phyloP scores from a whole-genome alignment of 2,329 filamentous ascomycete species.

The Ascochyta viciae-villosae region DNA sequence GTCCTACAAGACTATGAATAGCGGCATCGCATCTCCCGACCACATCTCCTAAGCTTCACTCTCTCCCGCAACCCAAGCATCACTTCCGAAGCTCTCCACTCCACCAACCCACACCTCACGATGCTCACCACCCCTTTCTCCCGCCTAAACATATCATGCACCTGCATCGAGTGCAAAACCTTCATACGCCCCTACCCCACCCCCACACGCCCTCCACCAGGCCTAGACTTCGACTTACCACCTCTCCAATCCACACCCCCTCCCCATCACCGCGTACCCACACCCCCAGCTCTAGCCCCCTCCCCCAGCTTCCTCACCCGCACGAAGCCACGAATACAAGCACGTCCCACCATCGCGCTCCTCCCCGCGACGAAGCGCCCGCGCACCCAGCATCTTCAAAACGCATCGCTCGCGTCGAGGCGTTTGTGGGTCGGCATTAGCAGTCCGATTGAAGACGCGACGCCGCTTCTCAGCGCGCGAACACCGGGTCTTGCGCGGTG shows the following conservation, averaged over 20 bases:
- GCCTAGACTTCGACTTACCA: background rate
- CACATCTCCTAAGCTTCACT: background rate
- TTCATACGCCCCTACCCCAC: conserved; percentile 21
- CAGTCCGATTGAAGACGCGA: background rate
- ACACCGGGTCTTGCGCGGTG: conserved; percentile 3
- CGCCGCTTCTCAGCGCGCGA: background rate
- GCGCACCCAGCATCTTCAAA: background rate
- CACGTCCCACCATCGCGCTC: background rate
- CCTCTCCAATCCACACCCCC: background rate
- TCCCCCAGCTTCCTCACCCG: background rate
- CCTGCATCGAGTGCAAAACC: conserved; percentile 20
- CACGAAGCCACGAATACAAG: background rate
- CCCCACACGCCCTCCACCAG: background rate
- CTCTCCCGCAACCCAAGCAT: too few species aligned
- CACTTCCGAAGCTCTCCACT: too few species aligned
- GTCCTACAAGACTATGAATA: background rate
- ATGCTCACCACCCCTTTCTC: conserved; percentile 8
- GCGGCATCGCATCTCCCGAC: background rate
- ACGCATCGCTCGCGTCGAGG: background rate
- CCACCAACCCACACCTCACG: background rate
- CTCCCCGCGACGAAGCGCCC: background rate
- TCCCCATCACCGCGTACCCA: background rate
- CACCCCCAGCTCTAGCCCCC: background rate
- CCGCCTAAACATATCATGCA: conserved; percentile 22
- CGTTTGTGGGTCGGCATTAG: background rate